Evolutionary conservation across 2,329 filamentous ascomycete species (phyloP), one percentile per base, ranked within the genome.

Genomic region (Apiospora phragmitis): DNA sequence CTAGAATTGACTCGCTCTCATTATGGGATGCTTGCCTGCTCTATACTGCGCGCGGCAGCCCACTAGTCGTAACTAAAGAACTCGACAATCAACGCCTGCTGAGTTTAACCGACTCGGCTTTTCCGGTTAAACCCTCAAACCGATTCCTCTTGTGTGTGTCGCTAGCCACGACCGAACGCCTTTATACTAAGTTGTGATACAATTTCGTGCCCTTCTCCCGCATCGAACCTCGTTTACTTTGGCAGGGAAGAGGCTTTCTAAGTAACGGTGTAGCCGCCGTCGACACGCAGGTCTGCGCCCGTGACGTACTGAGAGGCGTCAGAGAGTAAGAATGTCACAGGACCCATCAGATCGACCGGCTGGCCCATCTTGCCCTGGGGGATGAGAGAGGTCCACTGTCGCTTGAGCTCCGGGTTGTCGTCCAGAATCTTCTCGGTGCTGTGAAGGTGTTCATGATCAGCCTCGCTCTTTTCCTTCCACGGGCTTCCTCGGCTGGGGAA

Each of bases 381-480:
- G 72, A 98, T 98, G 69, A 97, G 87, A 1, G 93, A 95, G 18
- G 91, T 97, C 95, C 95, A 98, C 82, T 96, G 92, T 79, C 91
- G 88, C 82, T 94, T 93, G 49, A 98, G 89, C 69, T 96, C 94
- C 26, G 95, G 94, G 82, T 97, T 97, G 72, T 97, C 94, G 74
- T 96, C 93, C 35, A 98, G 89, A 76, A 98, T 98, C 85, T 97
- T 97, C 84, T 94, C 91, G 55, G 94, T 98, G 69, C 93, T 97
- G 77, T 71, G 55, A 43, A 41, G 62, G 24, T 26, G 21, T 62
- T 67, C 21, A 68, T 45, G 21, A 21, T 62, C 6, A 38, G 21
- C 32, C 3, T 24, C 32, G 14, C 18, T 4, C 18, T 62, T 14
- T 12, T 5, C 55, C 18, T 35, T 62, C 9, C 32, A n/a, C 5